Conservation (phyloP, 441 rosid genomes). For the Viola pubescens region DNA sequence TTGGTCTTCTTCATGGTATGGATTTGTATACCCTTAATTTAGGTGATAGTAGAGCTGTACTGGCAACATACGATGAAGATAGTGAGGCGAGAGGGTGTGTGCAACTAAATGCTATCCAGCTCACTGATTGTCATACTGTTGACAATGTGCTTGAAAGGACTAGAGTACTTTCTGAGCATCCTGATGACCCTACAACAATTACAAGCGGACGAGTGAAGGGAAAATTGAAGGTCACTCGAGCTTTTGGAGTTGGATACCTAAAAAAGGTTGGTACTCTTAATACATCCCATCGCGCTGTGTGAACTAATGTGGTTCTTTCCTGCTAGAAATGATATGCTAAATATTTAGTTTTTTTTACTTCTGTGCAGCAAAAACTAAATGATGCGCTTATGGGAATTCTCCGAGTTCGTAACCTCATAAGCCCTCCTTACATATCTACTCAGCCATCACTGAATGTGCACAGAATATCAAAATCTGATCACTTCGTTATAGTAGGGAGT, state of each 20-base stretch:
- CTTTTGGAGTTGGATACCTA: slow-evolving; percentile 86
- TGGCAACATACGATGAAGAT: slow-evolving; percentile 51
- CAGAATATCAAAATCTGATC: slow-evolving; percentile 56
- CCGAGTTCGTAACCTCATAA: slow-evolving; percentile 65
- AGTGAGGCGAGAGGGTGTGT: slow-evolving; percentile 18
- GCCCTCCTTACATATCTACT: slow-evolving; percentile 81
- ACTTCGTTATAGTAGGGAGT: slow-evolving; percentile 77
- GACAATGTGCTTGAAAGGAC: slow-evolving; percentile 67
- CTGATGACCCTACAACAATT: slow-evolving; percentile 64
- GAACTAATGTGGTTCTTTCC: too few species aligned
- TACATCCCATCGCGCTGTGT: neutral
- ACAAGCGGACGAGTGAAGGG: slow-evolving; percentile 79
- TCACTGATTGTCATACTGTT: slow-evolving; percentile 74
- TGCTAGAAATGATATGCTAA: neutral
- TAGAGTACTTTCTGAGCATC: slow-evolving; percentile 57
- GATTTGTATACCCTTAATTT: slow-evolving; percentile 68
- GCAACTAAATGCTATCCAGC: slow-evolving; percentile 67
- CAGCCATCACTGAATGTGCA: slow-evolving; percentile 69
- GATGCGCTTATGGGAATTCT: slow-evolving; percentile 94
- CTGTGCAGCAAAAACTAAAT: slow-evolving; percentile 59
- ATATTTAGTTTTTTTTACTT: neutral
- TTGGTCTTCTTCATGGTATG: slow-evolving; percentile 64
- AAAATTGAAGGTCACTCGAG: slow-evolving; percentile 86
- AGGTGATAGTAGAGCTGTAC: slow-evolving; percentile 90
- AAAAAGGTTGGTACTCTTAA: slow-evolving; percentile 49